Conservation (phyloP, 2,329 filamentous ascomycete species). For the Stachybotrys chartarum region DNA sequence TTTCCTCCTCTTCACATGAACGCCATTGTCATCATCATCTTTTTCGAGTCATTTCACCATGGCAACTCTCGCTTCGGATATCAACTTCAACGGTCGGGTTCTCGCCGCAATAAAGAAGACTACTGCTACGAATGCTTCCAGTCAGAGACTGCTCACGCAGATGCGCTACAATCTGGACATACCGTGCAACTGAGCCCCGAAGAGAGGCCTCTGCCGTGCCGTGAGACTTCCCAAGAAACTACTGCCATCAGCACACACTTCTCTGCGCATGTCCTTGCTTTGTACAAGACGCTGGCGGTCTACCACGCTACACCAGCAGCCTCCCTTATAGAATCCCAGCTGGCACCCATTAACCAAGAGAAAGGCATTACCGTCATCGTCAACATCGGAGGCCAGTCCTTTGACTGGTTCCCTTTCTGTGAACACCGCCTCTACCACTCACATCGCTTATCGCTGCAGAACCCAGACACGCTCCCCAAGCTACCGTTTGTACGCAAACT, state of each 20-base stretch:
- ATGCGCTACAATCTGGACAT: neutral
- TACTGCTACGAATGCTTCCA: neutral
- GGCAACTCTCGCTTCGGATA: neutral
- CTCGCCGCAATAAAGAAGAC: neutral
- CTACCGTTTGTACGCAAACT: conserved; percentile 9
- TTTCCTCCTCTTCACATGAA: no score
- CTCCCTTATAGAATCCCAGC: neutral
- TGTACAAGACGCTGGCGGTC: conserved; percentile 8
- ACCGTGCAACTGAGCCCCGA: neutral
- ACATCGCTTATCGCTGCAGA: conserved; percentile 9
- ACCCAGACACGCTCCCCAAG: conserved; percentile 9
- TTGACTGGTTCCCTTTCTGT: conserved; percentile 4
- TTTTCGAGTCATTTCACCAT: neutral
- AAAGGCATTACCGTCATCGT: neutral
- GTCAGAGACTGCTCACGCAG: neutral
- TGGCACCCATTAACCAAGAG: neutral
- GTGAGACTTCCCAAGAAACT: conserved; percentile 9
- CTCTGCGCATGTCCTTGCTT: conserved; percentile 7
- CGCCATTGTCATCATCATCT: neutral
- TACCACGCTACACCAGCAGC: neutral
- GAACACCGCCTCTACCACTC: conserved; percentile 10
- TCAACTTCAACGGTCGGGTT: neutral
- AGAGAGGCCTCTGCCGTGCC: conserved; percentile 4
- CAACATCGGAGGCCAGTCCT: conserved; percentile 4
- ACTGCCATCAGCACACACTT: conserved; percentile 7